Base-by-base conservation (phyloP, 768 basidiomycete genomes). In the Serendipita vermifera region DNA sequence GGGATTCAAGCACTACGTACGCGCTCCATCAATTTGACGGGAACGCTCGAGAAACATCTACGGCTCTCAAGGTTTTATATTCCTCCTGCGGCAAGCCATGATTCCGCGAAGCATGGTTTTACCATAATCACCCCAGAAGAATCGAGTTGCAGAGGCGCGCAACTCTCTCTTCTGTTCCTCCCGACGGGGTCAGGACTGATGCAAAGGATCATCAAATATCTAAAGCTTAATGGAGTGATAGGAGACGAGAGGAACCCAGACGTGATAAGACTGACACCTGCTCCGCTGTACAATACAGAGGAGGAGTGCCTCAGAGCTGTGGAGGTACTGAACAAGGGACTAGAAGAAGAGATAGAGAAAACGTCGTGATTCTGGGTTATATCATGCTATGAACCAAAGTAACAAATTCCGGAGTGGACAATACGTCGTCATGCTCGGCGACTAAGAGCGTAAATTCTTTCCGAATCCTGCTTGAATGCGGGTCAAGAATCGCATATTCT, bases 161-260 rank as follows among this genome's bases (percentile, higher is more conserved):
- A 98, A 68, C 73, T 99, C 15, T 96, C 91, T 22, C 71, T 98
- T 31, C 70, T 89, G 29, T 86, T 93, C 70, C 69, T 90, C 27
- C 83, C 85, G 17, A 77, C 74, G 55, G 63, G 58, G 26, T 71
- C 77, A 13, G 75, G 72, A 31, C 64, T 80, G 39, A 97, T 98
- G 93, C 74, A 75, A 57, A 73, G 71, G 57, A 75, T 96, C 20
- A 79, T 81, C 59, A 68, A 76, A 54, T 72, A 69, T 36, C 68
- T 98, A 63, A 70, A 74, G 20, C 73, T 75, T 59, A 68, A 73
- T 53, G 96, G 96, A 4, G 84, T 99, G 13, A 76, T 96, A 54
- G 93, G 89, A 7, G 96, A 99, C 69, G 88, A 94, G 68, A 73
- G 96, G 64, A 72, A 82, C 63, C 94, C 96, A 26, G 85, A 90